Percentiles rank a stretch among this genome's conserved stretches.
Evolutionary conservation across 2,329 filamentous ascomycete genomes (phyloP).

Genomic region (Capronia epimyces): DNA sequence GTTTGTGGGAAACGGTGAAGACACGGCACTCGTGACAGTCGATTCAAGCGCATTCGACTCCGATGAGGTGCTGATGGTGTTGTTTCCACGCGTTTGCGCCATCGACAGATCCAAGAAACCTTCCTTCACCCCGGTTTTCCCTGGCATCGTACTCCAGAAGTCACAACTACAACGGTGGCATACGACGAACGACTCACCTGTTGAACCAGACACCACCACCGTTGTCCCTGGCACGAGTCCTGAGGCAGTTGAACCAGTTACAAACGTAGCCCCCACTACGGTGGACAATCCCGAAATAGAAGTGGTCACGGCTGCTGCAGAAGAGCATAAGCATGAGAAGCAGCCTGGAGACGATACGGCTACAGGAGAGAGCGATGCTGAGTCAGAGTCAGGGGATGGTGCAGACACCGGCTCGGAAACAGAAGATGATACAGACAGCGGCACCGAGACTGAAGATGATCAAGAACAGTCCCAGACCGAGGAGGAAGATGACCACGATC

Average conservation of each 20-base stretch:
- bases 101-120: constrained; percentile 15
- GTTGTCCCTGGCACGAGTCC: background rate
- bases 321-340: no score
- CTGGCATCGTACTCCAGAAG: constrained; percentile 12
- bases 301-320: no score
- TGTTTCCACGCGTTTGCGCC: constrained; percentile 14
- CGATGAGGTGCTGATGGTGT: constrained; percentile 6
- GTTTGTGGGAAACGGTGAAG: background rate
- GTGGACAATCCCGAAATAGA: no score
- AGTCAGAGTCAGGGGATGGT: background rate
- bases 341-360: no score
- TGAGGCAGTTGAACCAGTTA: background rate
- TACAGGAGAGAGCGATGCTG: background rate
- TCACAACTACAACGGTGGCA: constrained; percentile 5
- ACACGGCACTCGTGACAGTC: constrained; percentile 2
- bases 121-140: constrained; percentile 10
- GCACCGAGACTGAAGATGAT: no score
- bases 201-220: no score
- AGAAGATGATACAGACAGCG: background rate
- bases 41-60: constrained; percentile 2
- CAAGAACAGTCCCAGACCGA: background rate
- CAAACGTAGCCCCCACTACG: no score
- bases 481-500: background rate
- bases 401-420: background rate
- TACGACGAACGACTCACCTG: no score